These are phyloP conservation scores for Backusella tuberculispora DNA, from an alignment of 192 early-diverging fungal genomes.

Conservation along the genomic window DNA sequence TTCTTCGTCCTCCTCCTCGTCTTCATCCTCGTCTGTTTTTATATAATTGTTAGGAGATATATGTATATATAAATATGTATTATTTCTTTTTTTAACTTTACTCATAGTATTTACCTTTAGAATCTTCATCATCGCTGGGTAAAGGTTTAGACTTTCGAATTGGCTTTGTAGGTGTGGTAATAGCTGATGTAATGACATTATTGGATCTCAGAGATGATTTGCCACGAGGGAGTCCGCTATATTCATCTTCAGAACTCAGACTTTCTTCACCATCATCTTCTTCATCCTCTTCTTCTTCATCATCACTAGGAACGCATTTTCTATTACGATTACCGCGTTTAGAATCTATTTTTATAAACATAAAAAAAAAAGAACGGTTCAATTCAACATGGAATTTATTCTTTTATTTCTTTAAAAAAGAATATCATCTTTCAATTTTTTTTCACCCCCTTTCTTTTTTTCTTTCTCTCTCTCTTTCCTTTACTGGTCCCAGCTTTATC, in stretches of 20 bases:
- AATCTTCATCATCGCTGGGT: constrained; percentile 38
- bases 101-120: constrained; percentile 14
- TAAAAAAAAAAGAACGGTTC: not conserved
- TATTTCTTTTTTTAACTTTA: not conserved
- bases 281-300: constrained; percentile 36
- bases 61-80: not conserved
- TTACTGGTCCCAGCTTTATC: not conserved
- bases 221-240: not conserved
- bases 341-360: constrained; percentile 2
- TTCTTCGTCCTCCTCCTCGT: constrained; percentile 21
- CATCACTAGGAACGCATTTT: constrained; percentile 33
- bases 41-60: constrained; percentile 13
- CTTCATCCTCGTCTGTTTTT: constrained; percentile 28
- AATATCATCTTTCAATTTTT: constrained; percentile 11
- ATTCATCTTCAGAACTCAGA: constrained; percentile 17
- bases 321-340: constrained; percentile 23
- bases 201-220: not conserved
- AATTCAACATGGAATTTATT: constrained; percentile 20
- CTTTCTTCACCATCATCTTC: constrained; percentile 22
- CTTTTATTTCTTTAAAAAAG: not conserved
- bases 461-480: not conserved
- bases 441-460: not conserved
- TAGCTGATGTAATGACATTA: not conserved
- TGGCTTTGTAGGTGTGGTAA: constrained; percentile 7
- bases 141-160: constrained; percentile 28